A percentile compares a stretch with the other conserved stretches of the same genome.
Conservation (phyloP, 2,329 filamentous ascomycete genomes). For the Phialocephala subalpina region DNA sequence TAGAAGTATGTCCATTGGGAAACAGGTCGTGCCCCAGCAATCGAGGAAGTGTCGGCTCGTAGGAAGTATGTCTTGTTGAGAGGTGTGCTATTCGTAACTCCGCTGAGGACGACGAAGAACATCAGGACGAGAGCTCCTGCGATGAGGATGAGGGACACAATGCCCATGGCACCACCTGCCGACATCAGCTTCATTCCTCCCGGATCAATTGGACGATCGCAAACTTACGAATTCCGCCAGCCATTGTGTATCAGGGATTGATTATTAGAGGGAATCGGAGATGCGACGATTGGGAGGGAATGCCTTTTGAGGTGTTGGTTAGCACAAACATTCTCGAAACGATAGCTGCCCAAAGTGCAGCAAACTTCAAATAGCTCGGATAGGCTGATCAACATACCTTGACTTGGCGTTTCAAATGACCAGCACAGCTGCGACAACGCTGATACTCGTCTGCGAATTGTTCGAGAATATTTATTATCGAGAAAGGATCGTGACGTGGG, state of each 20-base stretch:
- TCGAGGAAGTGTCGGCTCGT: constrained; percentile 76
- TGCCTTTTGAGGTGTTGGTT: constrained; percentile 10
- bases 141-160: constrained; percentile 67
- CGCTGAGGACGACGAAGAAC: constrained; percentile 71
- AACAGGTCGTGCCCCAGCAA: constrained; percentile 64
- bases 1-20: constrained; percentile 94
- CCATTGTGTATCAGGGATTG: constrained; percentile 23
- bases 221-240: constrained; percentile 25
- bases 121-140: constrained; percentile 69
- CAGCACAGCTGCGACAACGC: constrained; percentile 17
- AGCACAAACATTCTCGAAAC: constrained; percentile 28
- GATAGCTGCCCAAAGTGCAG: background rate
- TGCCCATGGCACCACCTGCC: constrained; percentile 61
- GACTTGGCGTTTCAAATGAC: constrained; percentile 13
- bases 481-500: constrained; percentile 6
- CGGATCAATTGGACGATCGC: background rate
- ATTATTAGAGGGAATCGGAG: background rate
- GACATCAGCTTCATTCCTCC: constrained; percentile 12
- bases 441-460: constrained; percentile 19
- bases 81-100: constrained; percentile 60
- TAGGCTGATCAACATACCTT: constrained; percentile 19
- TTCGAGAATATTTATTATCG: no score
- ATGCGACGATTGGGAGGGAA: constrained; percentile 6
- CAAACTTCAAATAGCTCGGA: constrained; percentile 6
- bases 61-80: constrained; percentile 87